These are phyloP conservation scores for Tylopilus sp. DNA, from an alignment of 768 basidiomycete species.

Conservation along the genomic window DNA sequence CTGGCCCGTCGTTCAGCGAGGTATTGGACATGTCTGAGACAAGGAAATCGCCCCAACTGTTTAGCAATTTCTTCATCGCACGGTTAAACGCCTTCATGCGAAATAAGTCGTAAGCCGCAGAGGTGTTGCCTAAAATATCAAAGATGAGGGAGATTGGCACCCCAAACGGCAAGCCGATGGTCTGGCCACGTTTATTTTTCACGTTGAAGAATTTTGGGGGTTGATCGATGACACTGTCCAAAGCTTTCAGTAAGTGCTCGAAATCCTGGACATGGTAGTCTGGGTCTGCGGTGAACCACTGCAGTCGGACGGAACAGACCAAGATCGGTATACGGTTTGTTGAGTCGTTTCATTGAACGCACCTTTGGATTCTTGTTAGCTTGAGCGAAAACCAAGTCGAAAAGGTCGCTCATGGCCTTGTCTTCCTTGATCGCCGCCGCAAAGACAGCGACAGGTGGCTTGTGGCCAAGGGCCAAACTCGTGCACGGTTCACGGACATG, in stretches of 20 bases:
- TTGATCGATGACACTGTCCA: background rate
- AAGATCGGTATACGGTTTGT: background rate
- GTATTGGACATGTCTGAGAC: background rate
- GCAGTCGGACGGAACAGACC: background rate
- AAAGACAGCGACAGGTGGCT: background rate
- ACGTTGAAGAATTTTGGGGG: slow-evolving; percentile 4
- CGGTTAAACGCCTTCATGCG: slow-evolving; percentile 3
- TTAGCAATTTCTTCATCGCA: background rate
- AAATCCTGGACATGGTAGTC: background rate
- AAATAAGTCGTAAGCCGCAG: slow-evolving; percentile 17
- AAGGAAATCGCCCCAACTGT: slow-evolving; percentile 4
- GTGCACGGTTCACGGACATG: background rate
- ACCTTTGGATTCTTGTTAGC: background rate
- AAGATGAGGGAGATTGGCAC: slow-evolving; percentile 16
- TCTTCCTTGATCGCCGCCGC: background rate
- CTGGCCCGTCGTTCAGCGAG: background rate
- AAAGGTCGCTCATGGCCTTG: background rate
- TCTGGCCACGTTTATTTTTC: background rate
- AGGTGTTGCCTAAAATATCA: slow-evolving; percentile 24
- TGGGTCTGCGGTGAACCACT: background rate
- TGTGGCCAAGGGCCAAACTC: background rate
- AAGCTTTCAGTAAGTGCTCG: background rate
- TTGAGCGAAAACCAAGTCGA: background rate
- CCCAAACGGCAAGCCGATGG: slow-evolving; percentile 19
- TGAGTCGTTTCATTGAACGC: background rate